phyloP scores from a whole-genome alignment of 805 yeast genomes.

The Ogataea glucozyma region DNA sequence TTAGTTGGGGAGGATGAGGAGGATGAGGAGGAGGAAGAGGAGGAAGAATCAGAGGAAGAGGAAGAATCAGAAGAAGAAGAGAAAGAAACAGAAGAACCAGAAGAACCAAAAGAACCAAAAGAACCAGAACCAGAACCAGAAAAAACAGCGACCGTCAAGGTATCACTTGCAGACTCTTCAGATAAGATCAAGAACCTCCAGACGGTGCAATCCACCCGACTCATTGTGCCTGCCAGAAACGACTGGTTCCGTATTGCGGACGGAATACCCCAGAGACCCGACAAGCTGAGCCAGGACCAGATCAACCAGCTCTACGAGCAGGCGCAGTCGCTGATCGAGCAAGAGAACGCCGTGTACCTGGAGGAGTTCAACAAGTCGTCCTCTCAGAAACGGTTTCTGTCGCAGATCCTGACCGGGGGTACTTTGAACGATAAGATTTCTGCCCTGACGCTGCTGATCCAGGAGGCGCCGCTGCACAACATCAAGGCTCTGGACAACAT shows the following conservation, averaged over 20 bases:
- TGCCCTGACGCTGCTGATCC: conserved; percentile 87
- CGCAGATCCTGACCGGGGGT: conserved; percentile 88
- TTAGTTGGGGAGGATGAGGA: conserved; percentile 39
- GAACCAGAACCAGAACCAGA: conserved; percentile 22
- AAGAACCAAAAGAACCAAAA: conserved; percentile 37
- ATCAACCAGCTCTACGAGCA: conserved; percentile 60
- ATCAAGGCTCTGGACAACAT: conserved; percentile 79
- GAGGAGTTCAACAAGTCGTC: conserved; percentile 73
- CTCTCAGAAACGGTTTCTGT: conserved; percentile 83
- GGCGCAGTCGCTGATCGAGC: conserved; percentile 65
- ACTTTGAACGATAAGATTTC: conserved; percentile 93
- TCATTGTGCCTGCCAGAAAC: conserved; percentile 58
- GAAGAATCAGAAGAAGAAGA: conserved; percentile 38
- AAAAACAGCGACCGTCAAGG: neutral
- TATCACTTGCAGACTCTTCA: too few relatives aligned
- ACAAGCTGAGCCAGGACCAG: conserved; percentile 51
- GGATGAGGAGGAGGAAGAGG: conserved; percentile 38
- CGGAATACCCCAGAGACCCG: conserved; percentile 32
- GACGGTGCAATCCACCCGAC: conserved; percentile 56
- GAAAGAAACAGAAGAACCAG: conserved; percentile 33
- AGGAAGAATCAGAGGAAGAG: conserved; percentile 42
- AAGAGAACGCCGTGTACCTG: conserved; percentile 69
- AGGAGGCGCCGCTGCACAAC: conserved; percentile 93
- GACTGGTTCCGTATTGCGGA: conserved; percentile 76
- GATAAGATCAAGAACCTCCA: conserved; percentile 38